Base-by-base conservation (phyloP, 257 asterid species). In the Jaltomata sinuosa region DNA sequence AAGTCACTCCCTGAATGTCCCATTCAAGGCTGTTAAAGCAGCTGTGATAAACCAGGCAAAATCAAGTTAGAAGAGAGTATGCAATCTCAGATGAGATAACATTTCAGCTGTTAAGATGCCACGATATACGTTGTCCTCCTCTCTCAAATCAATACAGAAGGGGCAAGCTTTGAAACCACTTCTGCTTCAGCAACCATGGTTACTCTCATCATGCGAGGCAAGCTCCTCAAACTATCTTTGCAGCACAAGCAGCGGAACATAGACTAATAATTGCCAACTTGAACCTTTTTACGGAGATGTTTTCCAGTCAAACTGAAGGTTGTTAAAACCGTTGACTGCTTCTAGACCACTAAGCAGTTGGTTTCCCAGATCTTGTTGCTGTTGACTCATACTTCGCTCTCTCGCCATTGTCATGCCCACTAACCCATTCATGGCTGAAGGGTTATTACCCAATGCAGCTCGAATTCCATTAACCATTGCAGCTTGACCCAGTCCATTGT, bases 221-320 rank as follows among this genome's bases (percentile, higher is more conserved):
- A 87, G 87, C 79, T 74, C 86, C 54, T 55, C 50, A 68, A 36
- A 4, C 25, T 68, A 71, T 71, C 79, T 71, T 71, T n/a, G 34
- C 54, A 71, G 79, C 79, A 71, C 78, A 68, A 19, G 52, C 78
- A 68, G 78, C 78, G 10, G 54, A 71, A 36, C 53, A n/a, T 21
- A 38, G 53, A 69, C 53, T n/a, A 69, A 38, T 38, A 38, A 38
- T 69, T 40, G 61, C 61, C 42, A 27, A 76, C 40, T 8, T 29
- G 2, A 32, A 27, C 62, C 11, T 49, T 27, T 74, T 91, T 88
- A 93, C 0, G 97, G 95, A 84, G 99, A 96, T 42, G 91, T 74
- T 45, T 96, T 93, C 97, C 98, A 96, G 84, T 96, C 98, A 69
- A 93, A 96, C 78, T 92, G 99, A 87, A 93, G 97, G 89, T 91